Conservation (phyloP, 1,284 basidiomycete species). For the Singerocomus rubriflavus region DNA sequence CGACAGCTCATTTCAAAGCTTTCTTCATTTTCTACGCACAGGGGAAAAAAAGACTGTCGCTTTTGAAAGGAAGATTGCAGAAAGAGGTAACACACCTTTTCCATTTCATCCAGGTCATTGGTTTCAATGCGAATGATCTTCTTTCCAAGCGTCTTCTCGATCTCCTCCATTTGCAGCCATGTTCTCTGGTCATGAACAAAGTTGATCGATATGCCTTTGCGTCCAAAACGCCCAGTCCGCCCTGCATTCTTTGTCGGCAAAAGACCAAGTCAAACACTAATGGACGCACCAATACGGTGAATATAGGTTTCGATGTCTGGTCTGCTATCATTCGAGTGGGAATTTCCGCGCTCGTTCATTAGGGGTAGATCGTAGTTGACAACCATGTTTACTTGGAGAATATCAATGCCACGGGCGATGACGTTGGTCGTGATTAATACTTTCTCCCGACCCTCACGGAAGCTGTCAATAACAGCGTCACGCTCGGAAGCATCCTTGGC, state of each 20-base stretch:
- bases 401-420: conserved; percentile 97
- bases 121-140: conserved; percentile 82
- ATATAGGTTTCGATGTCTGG: conserved; percentile 98
- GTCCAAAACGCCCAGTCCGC: conserved; percentile 92
- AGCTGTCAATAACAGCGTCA: conserved; percentile 91
- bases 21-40: conserved; percentile 67
- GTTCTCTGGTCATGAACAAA: conserved; percentile 89
- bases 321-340: conserved; percentile 42
- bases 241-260: conserved; percentile 46
- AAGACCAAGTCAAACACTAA: not conserved
- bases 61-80: not conserved
- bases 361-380: conserved; percentile 98
- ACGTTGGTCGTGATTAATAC: conserved; percentile 99
- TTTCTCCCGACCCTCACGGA: conserved; percentile 95
- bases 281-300: conserved; percentile 86
- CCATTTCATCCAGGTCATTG: conserved; percentile 85
- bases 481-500: conserved; percentile 88
- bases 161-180: conserved; percentile 81
- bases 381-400: conserved; percentile 98
- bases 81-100: conserved; percentile 54
- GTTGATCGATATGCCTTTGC: conserved; percentile 95
- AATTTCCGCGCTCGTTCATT: conserved; percentile 63
- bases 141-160: conserved; percentile 74
- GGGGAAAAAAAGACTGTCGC: conserved; percentile 1
- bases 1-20: conserved; percentile 54